phyloP scores from a whole-genome alignment of 371 early-diverging fungal genomes.

The Zopfochytrium polystomum region DNA sequence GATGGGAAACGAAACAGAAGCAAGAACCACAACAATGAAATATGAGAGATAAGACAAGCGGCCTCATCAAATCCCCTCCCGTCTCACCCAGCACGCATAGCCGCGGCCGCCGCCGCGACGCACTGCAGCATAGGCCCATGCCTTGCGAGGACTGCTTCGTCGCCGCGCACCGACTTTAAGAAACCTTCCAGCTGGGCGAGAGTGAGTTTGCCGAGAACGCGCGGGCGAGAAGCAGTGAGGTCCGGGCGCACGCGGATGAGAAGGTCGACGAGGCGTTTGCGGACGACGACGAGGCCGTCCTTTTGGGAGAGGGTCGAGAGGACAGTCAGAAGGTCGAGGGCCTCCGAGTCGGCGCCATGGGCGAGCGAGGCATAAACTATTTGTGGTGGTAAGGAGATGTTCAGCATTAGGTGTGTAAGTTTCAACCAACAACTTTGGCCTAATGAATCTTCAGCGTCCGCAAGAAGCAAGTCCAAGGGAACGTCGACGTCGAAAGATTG shows the following conservation, averaged over 20 bases:
- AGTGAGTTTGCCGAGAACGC: conserved; percentile 27
- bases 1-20: no score
- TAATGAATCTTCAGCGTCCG: not conserved
- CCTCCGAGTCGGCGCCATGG: conserved; percentile 27
- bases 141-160: conserved; percentile 17
- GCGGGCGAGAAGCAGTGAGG: conserved; percentile 4
- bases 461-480: not conserved
- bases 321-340: conserved; percentile 27
- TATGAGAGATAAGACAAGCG: no score
- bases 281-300: conserved; percentile 29
- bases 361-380: conserved; percentile 15
- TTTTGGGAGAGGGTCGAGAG: conserved; percentile 24
- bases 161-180: conserved; percentile 17
- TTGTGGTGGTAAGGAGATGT: not conserved
- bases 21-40: no score
- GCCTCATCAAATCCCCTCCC: no score
- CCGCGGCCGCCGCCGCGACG: conserved; percentile 15
- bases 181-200: conserved; percentile 28
- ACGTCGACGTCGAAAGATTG: conserved; percentile 1
- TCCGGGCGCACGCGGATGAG: conserved; percentile 19
- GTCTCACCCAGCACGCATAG: conserved; percentile 12
- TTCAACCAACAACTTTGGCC: not conserved
- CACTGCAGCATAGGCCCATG: conserved; percentile 19
- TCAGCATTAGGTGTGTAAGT: not conserved
- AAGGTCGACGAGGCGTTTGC: conserved; percentile 33